Evolutionary conservation across 441 rosid species (phyloP), one percentile per base, ranked within the genome.

Genomic region (Breynia disticha): DNA sequence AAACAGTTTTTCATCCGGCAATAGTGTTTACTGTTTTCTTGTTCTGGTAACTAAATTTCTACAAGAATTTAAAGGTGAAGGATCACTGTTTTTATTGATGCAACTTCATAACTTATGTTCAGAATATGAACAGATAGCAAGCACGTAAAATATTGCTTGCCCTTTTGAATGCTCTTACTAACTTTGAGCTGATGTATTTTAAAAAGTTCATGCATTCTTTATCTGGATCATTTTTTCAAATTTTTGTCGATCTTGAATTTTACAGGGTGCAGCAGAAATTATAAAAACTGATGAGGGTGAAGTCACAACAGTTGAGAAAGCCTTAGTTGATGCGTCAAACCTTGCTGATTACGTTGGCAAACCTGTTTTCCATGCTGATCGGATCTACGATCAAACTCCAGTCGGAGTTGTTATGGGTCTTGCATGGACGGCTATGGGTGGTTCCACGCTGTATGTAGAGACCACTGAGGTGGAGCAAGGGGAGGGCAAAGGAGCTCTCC

Each of bases 341-440:
- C 73, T 93, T 17, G 47, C 77, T 13, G 84, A 93, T 57, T 93
- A 71, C 71, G 97, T 94, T 53, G 99, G 99, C 52, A 94, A 94
- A 63, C 97, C 95, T 2, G 91, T 90, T 39, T 93, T 88, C 74
- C 91, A 82, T 8, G 85, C 84, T 10, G 97, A 82, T 46, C 86
- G 90, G 50, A 74, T 93, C 19, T 93, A 88, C 15, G 81, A 81
- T 24, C 82, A 61, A 57, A 86, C 98, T 28, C 97, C 98, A 12
- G 67, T 81, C 8, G 98, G 98, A 43, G 97, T 93, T 38, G 95
- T 88, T 46, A 84, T 88, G 97, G 97, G 98, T 55, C 91, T 91
- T 59, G 95, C 95, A 45, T 91, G 97, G 97, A 91, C 98, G 48
- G 78, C 95, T 17, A 86, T 91, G 98, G 98, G 98, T 48, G 98